Conservation (phyloP, 495 filamentous ascomycete genomes). For the Penicillium simplicissimum region DNA sequence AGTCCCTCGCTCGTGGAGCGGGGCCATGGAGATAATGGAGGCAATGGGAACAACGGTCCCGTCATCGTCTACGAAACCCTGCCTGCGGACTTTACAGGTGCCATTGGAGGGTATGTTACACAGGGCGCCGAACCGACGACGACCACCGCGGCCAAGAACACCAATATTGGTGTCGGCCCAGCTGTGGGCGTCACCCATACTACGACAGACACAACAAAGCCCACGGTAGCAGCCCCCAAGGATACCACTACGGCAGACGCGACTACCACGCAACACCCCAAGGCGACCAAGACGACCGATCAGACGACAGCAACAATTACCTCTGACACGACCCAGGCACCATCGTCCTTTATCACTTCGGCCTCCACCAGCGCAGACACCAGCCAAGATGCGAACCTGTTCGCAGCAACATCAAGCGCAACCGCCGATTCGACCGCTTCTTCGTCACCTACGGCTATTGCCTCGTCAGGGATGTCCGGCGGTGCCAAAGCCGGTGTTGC, state of each 20-base stretch:
- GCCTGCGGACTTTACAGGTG: slow-evolving; percentile 14
- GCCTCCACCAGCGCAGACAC: slow-evolving; percentile 15
- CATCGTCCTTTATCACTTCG: slow-evolving; percentile 26
- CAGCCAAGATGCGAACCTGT: slow-evolving; percentile 17
- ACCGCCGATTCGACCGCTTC: slow-evolving; percentile 19
- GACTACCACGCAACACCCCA: slow-evolving; percentile 6
- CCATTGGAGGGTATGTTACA: slow-evolving; percentile 18
- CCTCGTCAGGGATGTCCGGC: slow-evolving; percentile 20
- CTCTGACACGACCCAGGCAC: not conserved
- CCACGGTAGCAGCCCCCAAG: slow-evolving; percentile 11
- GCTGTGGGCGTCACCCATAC: slow-evolving; percentile 21
- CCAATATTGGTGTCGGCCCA: slow-evolving; percentile 23
- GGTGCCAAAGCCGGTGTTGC: slow-evolving; percentile 82
- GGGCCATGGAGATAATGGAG: not conserved
- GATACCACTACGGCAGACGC: slow-evolving; percentile 3
- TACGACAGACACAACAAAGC: slow-evolving; percentile 6
- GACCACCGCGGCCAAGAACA: not conserved
- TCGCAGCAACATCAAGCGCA: slow-evolving; percentile 17
- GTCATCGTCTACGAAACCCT: slow-evolving; percentile 25
- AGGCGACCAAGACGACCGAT: slow-evolving; percentile 5
- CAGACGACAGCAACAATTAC: not conserved
- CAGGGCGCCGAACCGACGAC: slow-evolving; percentile 2
- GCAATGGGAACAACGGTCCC: slow-evolving; percentile 1
- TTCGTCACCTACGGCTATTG: slow-evolving; percentile 18
- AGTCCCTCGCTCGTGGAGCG: slow-evolving; percentile 16